These are phyloP conservation scores for Cnidoscolus chayamansa DNA, from an alignment of 441 rosid species.

Conservation along the genomic window DNA sequence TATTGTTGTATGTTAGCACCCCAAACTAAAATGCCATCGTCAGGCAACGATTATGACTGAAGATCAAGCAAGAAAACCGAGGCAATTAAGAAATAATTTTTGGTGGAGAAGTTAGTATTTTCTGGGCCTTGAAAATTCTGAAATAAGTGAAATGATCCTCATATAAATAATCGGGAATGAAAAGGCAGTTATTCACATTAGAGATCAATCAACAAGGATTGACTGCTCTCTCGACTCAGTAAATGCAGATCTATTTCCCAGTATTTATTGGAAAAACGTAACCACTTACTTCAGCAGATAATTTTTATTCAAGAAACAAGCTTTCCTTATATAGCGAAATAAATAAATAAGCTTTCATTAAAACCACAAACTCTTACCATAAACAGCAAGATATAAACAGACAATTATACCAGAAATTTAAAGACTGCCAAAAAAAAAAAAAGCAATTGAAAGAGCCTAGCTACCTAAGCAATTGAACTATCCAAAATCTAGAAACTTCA, in stretches of 20 bases:
- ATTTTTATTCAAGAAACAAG: background rate
- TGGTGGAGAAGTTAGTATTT: background rate
- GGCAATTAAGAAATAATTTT: background rate
- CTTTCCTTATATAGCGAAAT: background rate
- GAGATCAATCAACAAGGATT: background rate
- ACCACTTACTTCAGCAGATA: background rate
- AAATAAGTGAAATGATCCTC: background rate
- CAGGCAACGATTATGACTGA: too few species aligned
- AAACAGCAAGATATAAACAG: background rate
- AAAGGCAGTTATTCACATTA: background rate
- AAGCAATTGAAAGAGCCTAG: background rate
- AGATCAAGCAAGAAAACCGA: background rate
- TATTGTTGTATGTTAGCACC: too few species aligned
- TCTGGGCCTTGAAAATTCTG: background rate
- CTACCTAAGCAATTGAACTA: slow-evolving; percentile 1
- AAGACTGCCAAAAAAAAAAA: background rate
- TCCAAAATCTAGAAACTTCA: background rate
- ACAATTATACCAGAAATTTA: background rate
- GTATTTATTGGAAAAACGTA: background rate
- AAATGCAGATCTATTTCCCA: slow-evolving; percentile 5
- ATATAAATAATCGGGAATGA: background rate
- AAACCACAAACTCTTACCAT: background rate
- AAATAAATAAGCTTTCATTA: slow-evolving; percentile 7
- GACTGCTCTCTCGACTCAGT: background rate
- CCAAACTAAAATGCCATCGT: background rate